Base-by-base conservation (phyloP, 1,139 yeast species). In the Zygosaccharomyces pseudobailii region DNA sequence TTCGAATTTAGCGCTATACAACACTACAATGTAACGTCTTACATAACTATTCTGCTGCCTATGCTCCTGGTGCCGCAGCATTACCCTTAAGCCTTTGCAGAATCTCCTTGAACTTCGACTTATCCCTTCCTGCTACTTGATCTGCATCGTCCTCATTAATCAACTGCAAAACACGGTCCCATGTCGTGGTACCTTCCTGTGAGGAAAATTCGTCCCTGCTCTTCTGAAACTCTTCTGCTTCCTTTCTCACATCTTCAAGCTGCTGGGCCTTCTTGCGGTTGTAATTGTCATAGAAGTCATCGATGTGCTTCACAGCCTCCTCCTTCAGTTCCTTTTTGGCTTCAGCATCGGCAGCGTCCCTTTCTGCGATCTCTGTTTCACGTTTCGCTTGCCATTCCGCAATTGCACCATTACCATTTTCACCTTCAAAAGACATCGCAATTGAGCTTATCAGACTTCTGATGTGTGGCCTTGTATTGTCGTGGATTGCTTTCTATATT, bases 231-330 rank as follows among this genome's bases (percentile, higher is more conserved):
- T 77, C 79, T 55, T 83, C 87, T 59, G 87, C 88, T 55, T 82
- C 85, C 49, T 77, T 72, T 63, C 73, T 73, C 6, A 87, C 84
- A 51, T 79, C 77, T 53, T 79, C 82, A 51, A 84, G 73, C 47
- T 80, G 79, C 55, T 78, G 78, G 48, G 88, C 95, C 70, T 83
- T 87, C 72, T 92, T 92, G 63, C 76, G 74, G 70, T 88, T 89
- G 75, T 94, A 94, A 64, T 84, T 85, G 58, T 89, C 96, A 69
- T 94, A 94, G 70, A 92, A 92, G 57, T 87, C 96, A 66, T 92
- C 97, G 61, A 90, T 82, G 46, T 92, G 83, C 64, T 82, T 80
- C 61, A 82, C 80, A n/a, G 98, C 98, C 54, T 84, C 83, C 42
- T 79, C 76, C 48, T 84, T 76, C 50, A 88, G 76, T 52, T 84